Conservation (phyloP, 306 rosid genomes). For the Fragaria iinumae region DNA sequence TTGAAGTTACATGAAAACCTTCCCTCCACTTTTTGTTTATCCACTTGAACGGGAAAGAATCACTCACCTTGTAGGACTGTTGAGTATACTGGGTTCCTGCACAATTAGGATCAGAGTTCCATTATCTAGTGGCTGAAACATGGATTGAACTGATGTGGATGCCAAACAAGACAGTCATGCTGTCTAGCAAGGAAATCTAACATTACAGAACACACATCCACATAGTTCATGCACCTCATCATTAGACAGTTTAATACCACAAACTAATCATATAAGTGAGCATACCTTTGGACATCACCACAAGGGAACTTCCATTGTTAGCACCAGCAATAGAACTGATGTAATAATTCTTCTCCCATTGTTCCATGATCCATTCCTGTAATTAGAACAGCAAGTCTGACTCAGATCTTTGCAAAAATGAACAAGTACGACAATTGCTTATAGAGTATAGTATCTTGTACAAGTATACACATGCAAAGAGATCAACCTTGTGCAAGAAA, state of each 20-base stretch:
- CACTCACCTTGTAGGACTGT: slow-evolving; percentile 99
- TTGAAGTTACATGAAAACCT: slow-evolving; percentile 95
- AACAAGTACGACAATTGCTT: slow-evolving; percentile 12
- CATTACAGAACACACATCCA: neutral
- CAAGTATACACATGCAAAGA: slow-evolving; percentile 10
- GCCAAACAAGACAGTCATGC: neutral
- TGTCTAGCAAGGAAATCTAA: neutral
- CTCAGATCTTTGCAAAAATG: neutral
- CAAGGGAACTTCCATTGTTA: slow-evolving; percentile 64
- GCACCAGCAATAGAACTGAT: slow-evolving; percentile 67
- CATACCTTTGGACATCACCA: slow-evolving; percentile 67
- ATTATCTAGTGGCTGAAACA: neutral
- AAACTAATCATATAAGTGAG: neutral
- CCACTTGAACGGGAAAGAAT: slow-evolving; percentile 97
- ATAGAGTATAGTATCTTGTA: neutral
- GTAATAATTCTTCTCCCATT: slow-evolving; percentile 67
- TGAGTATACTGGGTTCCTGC: slow-evolving; percentile 87
- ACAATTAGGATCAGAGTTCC: slow-evolving; percentile 11
- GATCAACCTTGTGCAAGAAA: slow-evolving; percentile 82
- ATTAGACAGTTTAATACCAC: neutral
- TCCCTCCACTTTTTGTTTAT: slow-evolving; percentile 97
- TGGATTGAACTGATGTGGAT: neutral
- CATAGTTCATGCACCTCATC: neutral
- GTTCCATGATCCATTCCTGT: slow-evolving; percentile 73
- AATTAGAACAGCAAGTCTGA: slow-evolving; percentile 6